Percentiles rank a stretch among this genome's conserved stretches.
Evolutionary conservation across 805 yeast genomes (phyloP).

Genomic region (Myxozyma neglecta): DNA sequence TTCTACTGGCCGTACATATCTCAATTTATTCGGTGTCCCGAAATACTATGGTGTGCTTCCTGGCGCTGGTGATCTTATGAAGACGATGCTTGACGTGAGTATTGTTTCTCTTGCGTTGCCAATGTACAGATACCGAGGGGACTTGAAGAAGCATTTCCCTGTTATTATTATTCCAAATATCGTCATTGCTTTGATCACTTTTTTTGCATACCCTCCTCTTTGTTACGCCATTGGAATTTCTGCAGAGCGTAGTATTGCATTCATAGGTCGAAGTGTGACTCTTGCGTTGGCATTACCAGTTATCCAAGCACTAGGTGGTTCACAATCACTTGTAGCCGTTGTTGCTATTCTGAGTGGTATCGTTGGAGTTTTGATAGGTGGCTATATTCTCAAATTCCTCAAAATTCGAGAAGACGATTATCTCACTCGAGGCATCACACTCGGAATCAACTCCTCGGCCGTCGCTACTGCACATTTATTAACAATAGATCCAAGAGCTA

Average conservation of each 20-base stretch:
- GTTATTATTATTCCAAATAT: conserved; percentile 61
- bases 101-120: conserved; percentile 76
- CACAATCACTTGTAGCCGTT: conserved; percentile 71
- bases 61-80: conserved; percentile 77
- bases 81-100: conserved; percentile 71
- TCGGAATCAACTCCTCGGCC: conserved; percentile 80
- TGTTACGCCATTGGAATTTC: conserved; percentile 66
- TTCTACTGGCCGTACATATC: conserved; percentile 68
- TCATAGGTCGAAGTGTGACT: conserved; percentile 76
- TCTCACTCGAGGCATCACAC: conserved; percentile 71
- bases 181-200: conserved; percentile 55
- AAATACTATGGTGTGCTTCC: conserved; percentile 51
- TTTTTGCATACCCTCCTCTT: conserved; percentile 68
- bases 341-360: conserved; percentile 77
- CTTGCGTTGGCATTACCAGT: conserved; percentile 78
- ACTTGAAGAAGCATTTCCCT: conserved; percentile 58
- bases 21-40: conserved; percentile 51
- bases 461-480: conserved; percentile 76
- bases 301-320: conserved; percentile 64
- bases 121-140: conserved; percentile 70
- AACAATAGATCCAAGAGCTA: conserved; percentile 72
- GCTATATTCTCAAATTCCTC: conserved; percentile 50
- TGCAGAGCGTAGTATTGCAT: conserved; percentile 62
- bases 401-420: conserved; percentile 62
- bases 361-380: conserved; percentile 68